A percentile compares a stretch with the other conserved stretches of the same genome.
Conservation (phyloP, 2,329 filamentous ascomycete genomes). For the Penicillium vulpinum region DNA sequence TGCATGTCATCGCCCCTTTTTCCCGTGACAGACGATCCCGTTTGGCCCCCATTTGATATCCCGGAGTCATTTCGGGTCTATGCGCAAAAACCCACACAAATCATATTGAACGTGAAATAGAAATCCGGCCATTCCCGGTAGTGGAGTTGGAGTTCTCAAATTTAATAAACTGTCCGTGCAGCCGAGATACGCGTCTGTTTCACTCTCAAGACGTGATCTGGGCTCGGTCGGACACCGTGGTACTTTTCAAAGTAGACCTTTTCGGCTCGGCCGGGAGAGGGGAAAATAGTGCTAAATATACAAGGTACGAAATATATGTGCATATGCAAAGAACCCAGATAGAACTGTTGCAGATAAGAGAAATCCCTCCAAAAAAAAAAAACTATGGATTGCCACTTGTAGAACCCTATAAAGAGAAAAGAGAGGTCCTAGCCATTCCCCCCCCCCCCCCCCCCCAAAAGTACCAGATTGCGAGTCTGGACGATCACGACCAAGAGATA, state of each 20-base stretch:
- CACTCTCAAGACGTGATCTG: constrained; percentile 21
- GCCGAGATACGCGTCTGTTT: constrained; percentile 39
- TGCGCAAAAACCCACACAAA: constrained; percentile 1
- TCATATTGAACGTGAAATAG: neutral
- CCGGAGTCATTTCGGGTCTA: constrained; percentile 1
- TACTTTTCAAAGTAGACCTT: neutral
- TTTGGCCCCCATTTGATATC: constrained; percentile 10
- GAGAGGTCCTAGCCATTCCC: constrained; percentile 3
- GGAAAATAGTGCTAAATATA: neutral
- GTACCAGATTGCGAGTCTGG: constrained; percentile 16
- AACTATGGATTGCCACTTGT: neutral
- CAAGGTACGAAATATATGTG: neutral
- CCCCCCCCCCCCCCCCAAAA: neutral
- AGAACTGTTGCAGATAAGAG: constrained; percentile 6
- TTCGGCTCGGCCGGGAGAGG: constrained; percentile 11
- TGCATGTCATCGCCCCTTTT: constrained; percentile 26
- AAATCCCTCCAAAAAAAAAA: neutral
- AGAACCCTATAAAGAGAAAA: neutral
- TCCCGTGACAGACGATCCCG: constrained; percentile 11
- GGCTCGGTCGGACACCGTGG: constrained; percentile 6
- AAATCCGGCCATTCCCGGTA: constrained; percentile 27
- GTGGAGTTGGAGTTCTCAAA: constrained; percentile 15
- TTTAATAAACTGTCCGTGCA: constrained; percentile 36
- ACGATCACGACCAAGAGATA: constrained; percentile 8
- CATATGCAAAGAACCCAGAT: constrained; percentile 8